A percentile compares a stretch with the other conserved stretches of the same genome.
Conservation (phyloP, 331 rosid species). For the Saraca asoca region DNA sequence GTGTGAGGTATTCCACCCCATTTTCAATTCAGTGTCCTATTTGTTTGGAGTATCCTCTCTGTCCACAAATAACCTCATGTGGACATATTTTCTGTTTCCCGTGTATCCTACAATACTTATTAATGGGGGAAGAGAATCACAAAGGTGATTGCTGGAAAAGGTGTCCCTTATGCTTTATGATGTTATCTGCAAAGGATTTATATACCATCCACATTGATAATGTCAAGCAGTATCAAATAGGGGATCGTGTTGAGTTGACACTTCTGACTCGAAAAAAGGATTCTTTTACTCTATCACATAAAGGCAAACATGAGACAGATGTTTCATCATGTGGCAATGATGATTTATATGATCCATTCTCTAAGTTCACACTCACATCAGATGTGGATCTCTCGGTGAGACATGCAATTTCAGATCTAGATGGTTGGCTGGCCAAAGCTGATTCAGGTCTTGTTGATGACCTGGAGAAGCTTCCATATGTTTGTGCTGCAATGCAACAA, state of each 20-base stretch:
- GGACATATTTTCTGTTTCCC: constrained; percentile 98
- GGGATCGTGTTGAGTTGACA: constrained; percentile 64
- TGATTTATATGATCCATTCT: constrained; percentile 65
- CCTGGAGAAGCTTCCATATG: constrained; percentile 92
- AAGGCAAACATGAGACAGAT: constrained; percentile 53
- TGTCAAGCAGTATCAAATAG: constrained; percentile 65
- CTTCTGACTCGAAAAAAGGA: constrained; percentile 74
- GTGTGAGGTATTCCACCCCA: constrained; percentile 78
- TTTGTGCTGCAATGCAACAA: constrained; percentile 91
- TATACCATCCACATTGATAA: constrained; percentile 76
- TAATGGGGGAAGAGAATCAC: constrained; percentile 87
- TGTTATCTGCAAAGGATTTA: constrained; percentile 81
- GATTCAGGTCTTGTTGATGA: constrained; percentile 94
- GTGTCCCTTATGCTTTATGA: constrained; percentile 95
- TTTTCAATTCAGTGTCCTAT: constrained; percentile 84
- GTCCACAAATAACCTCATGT: constrained; percentile 95
- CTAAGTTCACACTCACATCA: constrained; percentile 83
- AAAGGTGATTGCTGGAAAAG: constrained; percentile 93
- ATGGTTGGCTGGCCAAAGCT: constrained; percentile 89
- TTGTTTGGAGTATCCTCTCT: constrained; percentile 89
- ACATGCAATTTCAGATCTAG: constrained; percentile 82
- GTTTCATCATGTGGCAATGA: constrained; percentile 25
- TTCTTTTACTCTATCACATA: constrained; percentile 53
- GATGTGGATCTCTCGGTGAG: constrained; percentile 87
- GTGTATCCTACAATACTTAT: constrained; percentile 77